A percentile compares a stretch with the other conserved stretches of the same genome.
phyloP scores from a whole-genome alignment of 345 rosid genomes.

The Salix caprea region DNA sequence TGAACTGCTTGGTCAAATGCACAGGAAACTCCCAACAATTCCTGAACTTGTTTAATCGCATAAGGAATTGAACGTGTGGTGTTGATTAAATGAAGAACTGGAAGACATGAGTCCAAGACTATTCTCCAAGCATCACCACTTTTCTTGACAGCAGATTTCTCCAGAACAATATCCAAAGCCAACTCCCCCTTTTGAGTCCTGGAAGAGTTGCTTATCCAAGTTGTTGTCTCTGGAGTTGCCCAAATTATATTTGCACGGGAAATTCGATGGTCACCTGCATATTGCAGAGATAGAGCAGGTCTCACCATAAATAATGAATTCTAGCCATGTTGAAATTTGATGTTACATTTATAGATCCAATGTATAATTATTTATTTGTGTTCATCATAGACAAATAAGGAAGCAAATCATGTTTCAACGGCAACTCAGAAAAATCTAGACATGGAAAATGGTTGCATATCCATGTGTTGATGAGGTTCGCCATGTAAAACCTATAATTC shows the following conservation, averaged over 20 bases:
- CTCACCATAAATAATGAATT: slow-evolving; percentile 11
- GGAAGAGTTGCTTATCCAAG: slow-evolving; percentile 64
- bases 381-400: background rate
- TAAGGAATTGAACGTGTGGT: slow-evolving; percentile 78
- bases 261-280: slow-evolving; percentile 81
- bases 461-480: background rate
- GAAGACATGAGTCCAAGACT: slow-evolving; percentile 79
- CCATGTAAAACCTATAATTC: background rate
- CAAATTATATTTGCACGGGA: slow-evolving; percentile 64
- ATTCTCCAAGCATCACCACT: slow-evolving; percentile 97
- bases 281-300: background rate
- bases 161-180: slow-evolving; percentile 69
- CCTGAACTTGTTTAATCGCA: slow-evolving; percentile 84
- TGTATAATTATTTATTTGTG: too few relatives aligned
- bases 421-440: background rate
- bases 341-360: background rate
- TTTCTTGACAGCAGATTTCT: slow-evolving; percentile 65
- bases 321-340: background rate
- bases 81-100: slow-evolving; percentile 74
- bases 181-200: slow-evolving; percentile 55
- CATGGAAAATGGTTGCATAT: background rate
- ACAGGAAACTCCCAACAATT: slow-evolving; percentile 81
- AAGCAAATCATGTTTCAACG: background rate
- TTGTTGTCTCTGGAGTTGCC: slow-evolving; percentile 62
- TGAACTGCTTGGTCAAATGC: slow-evolving; percentile 90